Evolutionary conservation across 2,329 filamentous ascomycete species (phyloP), one percentile per base, ranked within the genome.

Genomic region (Arthroderma sp.): DNA sequence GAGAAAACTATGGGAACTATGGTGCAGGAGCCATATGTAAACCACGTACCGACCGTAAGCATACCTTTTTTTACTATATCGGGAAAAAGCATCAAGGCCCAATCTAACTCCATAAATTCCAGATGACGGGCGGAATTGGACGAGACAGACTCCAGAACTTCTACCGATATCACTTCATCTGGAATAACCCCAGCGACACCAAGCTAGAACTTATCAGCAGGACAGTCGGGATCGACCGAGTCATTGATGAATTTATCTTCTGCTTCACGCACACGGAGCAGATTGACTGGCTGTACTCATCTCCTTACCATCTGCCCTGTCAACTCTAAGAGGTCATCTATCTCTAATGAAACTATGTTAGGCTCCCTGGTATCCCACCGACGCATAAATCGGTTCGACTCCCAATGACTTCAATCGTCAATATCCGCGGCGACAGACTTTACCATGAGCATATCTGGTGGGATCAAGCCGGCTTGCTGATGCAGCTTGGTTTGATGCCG

Each of bases 141-240:
- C 72, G 83, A 11, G 63, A 66, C 1, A 63, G 65, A 1, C 64
- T 88, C 6, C 77, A 79, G 1, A 63, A 68, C 4, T 89, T 88
- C 55, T 88, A 88, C 61, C 70, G 71, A 0, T 57, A 85, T 49
- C 76, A 86, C 55, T 88, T 89, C 63, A 80, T 88, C 53, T 83
- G 80, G 57, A 77, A 70, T 47, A 89, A 88, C 50, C 76, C 83
- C 0, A 68, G 67, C 0, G 82, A 86, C 50, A 78, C 80, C 0
- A 65, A 67, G 3, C 65, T 88, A 2, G 78, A 85, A 6, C 65
- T 80, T 1, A 57, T 80, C 5, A 74, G 70, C 1, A 70, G 77
- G 6, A 80, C 77, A 0, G 65, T 75, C 3, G 76, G 75, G 7
- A 63, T 67, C 1, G 74, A 78, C 51, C 68, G 73, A 11, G 64